These are phyloP conservation scores for Acacia concinna DNA, from an alignment of 331 rosid genomes.

Conservation along the genomic window DNA sequence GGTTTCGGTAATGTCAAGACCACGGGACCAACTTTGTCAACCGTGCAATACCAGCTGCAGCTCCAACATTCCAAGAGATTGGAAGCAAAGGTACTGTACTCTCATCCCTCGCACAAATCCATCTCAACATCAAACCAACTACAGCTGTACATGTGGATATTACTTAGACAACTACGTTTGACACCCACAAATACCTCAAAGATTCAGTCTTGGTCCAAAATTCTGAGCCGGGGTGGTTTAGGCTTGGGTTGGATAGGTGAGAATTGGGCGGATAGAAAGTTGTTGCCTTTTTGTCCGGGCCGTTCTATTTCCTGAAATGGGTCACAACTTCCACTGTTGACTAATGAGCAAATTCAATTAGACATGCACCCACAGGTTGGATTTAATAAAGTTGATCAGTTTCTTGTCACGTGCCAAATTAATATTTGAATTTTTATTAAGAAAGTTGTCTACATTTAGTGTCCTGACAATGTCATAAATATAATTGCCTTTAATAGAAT, in stretches of 20 bases:
- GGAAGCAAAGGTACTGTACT: slow-evolving; percentile 41
- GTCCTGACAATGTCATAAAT: too few relatives aligned
- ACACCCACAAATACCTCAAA: neutral
- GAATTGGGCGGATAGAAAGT: neutral
- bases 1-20: slow-evolving; percentile 37
- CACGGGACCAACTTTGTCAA: slow-evolving; percentile 34
- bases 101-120: neutral
- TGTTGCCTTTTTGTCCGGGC: neutral
- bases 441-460: too few relatives aligned
- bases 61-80: slow-evolving; percentile 30
- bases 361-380: too few relatives aligned
- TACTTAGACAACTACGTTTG: neutral
- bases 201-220: neutral
- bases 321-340: neutral
- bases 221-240: neutral
- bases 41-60: slow-evolving; percentile 19
- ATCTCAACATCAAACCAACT: neutral
- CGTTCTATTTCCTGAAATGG: neutral
- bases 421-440: too few relatives aligned
- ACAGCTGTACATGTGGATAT: neutral
- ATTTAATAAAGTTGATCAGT: too few relatives aligned
- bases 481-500: too few relatives aligned
- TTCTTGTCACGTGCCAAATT: too few relatives aligned
- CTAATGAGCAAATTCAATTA: too few relatives aligned
- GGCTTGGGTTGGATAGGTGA: neutral